A percentile compares a stretch with the other conserved stretches of the same genome.
These are phyloP conservation scores for Coniochaeta pulveracea DNA, from an alignment of 2,329 filamentous ascomycete species.

Conservation along the genomic window DNA sequence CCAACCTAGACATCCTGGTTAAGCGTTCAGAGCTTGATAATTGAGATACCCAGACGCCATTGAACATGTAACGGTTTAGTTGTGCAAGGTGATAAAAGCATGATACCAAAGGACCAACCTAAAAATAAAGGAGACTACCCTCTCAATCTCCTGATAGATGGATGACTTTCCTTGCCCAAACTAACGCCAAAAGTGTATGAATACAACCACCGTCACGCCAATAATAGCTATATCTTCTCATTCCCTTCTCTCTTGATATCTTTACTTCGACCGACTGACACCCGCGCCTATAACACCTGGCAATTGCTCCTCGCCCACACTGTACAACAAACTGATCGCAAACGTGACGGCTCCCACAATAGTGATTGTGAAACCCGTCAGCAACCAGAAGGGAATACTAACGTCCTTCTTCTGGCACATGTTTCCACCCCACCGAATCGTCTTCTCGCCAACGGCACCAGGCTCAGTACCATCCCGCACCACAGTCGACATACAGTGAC, in stretches of 20 bases:
- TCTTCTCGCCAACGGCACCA: constrained; percentile 41
- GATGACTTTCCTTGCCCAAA: no score
- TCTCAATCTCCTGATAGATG: no score
- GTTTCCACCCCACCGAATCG: constrained; percentile 69
- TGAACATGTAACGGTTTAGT: no score
- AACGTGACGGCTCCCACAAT: constrained; percentile 58
- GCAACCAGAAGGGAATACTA: constrained; percentile 75
- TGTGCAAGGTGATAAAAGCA: no score
- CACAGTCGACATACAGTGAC: constrained; percentile 57
- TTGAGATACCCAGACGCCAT: constrained; percentile 4
- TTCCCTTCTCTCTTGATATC: constrained; percentile 4
- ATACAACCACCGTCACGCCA: constrained; percentile 8
- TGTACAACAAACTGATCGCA: constrained; percentile 68
- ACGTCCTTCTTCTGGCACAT: constrained; percentile 89
- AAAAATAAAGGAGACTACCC: no score
- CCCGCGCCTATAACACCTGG: constrained; percentile 95
- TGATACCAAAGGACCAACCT: no score
- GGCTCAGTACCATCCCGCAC: constrained; percentile 24
- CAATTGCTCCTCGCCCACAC: constrained; percentile 75
- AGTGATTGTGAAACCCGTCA: constrained; percentile 62
- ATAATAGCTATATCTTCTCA: constrained; percentile 9
- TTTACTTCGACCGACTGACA: constrained; percentile 61
- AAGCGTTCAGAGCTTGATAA: no score
- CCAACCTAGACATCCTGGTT: no score
- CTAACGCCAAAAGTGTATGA: constrained; percentile 4